phyloP scores from a whole-genome alignment of 805 yeast species.

The Groenewaldozyma tartarivorans region DNA sequence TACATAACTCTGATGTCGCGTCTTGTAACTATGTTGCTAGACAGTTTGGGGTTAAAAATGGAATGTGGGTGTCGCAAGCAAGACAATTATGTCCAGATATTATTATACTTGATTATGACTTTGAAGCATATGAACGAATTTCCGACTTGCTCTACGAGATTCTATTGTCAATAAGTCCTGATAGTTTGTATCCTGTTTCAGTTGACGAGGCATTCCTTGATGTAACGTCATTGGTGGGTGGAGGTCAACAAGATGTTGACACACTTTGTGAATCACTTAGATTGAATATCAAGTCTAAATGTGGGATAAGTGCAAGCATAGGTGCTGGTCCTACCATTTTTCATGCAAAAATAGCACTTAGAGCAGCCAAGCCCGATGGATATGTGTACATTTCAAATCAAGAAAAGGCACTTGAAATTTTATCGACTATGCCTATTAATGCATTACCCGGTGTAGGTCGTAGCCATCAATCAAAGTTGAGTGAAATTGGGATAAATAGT shows the following conservation, averaged over 20 bases:
- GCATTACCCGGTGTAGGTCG: constrained; percentile 36
- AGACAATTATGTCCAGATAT: constrained; percentile 55
- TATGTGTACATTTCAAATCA: constrained; percentile 29
- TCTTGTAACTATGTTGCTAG: constrained; percentile 89
- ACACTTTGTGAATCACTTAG: constrained; percentile 30
- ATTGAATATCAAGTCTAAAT: constrained; percentile 31
- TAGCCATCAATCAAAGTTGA: constrained; percentile 37
- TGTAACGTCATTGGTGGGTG: constrained; percentile 30
- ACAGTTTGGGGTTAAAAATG: constrained; percentile 66
- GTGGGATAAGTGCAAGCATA: constrained; percentile 64
- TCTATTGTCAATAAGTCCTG: constrained; percentile 36
- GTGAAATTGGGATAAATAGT: constrained; percentile 24
- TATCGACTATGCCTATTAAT: constrained; percentile 23
- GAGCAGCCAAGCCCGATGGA: constrained; percentile 77
- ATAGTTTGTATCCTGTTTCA: constrained; percentile 65
- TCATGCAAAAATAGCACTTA: constrained; percentile 65
- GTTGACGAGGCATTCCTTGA: constrained; percentile 88
- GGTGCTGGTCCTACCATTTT: constrained; percentile 72
- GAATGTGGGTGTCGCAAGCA: constrained; percentile 82
- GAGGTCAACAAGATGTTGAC: constrained; percentile 19
- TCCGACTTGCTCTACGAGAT: constrained; percentile 59
- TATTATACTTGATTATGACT: constrained; percentile 59
- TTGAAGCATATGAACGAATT: constrained; percentile 55
- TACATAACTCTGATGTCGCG: constrained; percentile 63
- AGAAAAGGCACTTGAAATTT: constrained; percentile 20